Conservation (phyloP, 257 asterid genomes). For the Petunia axillaris region DNA sequence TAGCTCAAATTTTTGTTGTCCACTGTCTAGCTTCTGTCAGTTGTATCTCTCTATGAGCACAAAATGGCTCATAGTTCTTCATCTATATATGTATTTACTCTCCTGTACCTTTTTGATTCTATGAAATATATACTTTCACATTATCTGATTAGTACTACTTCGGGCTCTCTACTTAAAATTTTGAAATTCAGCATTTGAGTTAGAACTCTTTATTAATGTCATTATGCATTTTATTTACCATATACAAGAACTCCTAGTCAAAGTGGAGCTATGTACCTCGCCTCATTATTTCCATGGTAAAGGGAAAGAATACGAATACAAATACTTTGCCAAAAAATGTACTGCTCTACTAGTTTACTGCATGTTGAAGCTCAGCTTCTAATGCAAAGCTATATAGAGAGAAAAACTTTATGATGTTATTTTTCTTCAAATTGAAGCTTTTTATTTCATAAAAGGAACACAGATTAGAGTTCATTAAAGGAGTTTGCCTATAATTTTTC, state of each 20-base stretch:
- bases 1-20: slow-evolving; percentile 15
- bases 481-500: too few relatives aligned
- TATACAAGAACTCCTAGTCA: not conserved
- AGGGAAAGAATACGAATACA: too few relatives aligned
- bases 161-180: too few relatives aligned
- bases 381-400: not conserved
- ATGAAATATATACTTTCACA: not conserved
- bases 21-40: not conserved
- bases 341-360: not conserved
- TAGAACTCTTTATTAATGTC: not conserved
- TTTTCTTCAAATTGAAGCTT: too few relatives aligned
- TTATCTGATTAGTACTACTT: too few relatives aligned
- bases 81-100: not conserved
- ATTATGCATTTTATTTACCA: too few relatives aligned
- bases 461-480: too few relatives aligned
- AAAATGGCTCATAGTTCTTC: slow-evolving; percentile 19
- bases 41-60: slow-evolving; percentile 20
- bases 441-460: too few relatives aligned
- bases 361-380: not conserved
- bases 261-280: too few relatives aligned
- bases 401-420: too few relatives aligned
- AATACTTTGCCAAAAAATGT: not conserved
- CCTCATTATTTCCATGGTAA: too few relatives aligned
- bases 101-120: not conserved
- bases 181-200: not conserved